Evolutionary conservation across 169 alveolate species (phyloP).

Genomic region (Perkinsus chesapeaki): DNA sequence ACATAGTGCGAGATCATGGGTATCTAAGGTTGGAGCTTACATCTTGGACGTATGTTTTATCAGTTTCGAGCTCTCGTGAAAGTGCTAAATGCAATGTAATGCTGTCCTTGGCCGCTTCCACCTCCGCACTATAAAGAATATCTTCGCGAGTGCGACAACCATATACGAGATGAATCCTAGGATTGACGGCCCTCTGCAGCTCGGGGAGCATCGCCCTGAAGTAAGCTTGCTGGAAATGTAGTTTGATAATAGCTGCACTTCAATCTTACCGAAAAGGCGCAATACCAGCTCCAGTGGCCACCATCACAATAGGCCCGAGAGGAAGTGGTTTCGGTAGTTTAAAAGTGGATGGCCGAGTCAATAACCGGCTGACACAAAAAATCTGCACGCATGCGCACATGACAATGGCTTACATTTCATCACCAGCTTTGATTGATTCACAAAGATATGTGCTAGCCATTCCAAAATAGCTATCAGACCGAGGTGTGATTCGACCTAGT

Average conservation of each 20-base stretch:
- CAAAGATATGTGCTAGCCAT: not conserved
- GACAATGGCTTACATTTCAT: not conserved
- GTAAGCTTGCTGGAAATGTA: not conserved
- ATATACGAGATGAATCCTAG: not conserved
- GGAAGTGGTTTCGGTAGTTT: not conserved
- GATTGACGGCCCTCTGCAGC: not conserved
- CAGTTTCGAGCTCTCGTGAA: not conserved
- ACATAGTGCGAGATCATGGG: not conserved
- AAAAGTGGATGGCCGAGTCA: not conserved
- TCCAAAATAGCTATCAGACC: not conserved
- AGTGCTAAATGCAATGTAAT: not conserved
- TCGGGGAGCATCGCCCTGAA: not conserved
- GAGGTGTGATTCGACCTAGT: not conserved
- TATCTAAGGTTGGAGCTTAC: not conserved
- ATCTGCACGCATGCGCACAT: not conserved
- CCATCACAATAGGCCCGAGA: not conserved
- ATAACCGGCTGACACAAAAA: not conserved
- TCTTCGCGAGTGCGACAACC: not conserved
- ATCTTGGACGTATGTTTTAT: not conserved
- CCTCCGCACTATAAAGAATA: not conserved
- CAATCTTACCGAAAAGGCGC: not conserved
- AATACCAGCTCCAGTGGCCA: not conserved
- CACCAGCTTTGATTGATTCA: not conserved
- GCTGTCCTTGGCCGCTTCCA: not conserved
- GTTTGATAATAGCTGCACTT: not conserved